These are phyloP conservation scores for Kentomonas sorsogonicus DNA, from an alignment of 208 protist genomes.

Conservation along the genomic window DNA sequence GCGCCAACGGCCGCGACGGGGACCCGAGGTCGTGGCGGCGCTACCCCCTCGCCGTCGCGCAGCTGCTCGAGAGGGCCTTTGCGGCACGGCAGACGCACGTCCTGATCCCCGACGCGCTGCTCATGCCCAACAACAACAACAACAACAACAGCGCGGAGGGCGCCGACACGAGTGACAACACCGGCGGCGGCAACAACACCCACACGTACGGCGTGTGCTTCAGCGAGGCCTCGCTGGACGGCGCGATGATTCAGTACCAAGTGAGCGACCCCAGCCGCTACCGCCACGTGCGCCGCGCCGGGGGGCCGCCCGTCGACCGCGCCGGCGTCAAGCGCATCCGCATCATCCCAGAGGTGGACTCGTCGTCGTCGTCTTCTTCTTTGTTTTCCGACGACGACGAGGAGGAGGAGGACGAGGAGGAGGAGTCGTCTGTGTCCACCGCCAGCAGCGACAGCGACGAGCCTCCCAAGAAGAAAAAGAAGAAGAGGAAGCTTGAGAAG, in stretches of 20 bases:
- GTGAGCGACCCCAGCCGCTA: constrained; percentile 26
- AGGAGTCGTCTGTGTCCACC: background rate
- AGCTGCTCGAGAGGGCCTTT: constrained; percentile 51
- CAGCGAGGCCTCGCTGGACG: constrained; percentile 26
- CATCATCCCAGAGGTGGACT: constrained; percentile 27
- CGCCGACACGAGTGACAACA: background rate
- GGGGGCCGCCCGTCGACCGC: constrained; percentile 23
- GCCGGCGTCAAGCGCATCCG: constrained; percentile 14
- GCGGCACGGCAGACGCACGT: constrained; percentile 15
- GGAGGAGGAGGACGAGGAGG: background rate
- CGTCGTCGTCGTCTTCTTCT: constrained; percentile 2
- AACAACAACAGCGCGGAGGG: background rate
- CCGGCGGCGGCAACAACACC: background rate
- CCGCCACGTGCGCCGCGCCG: constrained; percentile 30
- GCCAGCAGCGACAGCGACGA: background rate
- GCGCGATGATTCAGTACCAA: constrained; percentile 55
- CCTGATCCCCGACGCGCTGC: constrained; percentile 24
- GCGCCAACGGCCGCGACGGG: constrained; percentile 24
- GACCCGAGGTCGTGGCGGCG: constrained; percentile 36
- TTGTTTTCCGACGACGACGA: background rate
- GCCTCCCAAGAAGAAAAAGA: background rate
- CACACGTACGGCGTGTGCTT: constrained; percentile 61
- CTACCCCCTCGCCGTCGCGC: constrained; percentile 36
- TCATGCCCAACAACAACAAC: constrained; percentile 20
- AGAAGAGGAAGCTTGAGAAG: background rate